Evolutionary conservation across 192 early-diverging fungal genomes (phyloP), one percentile per base, ranked within the genome.

Genomic region (Backusella westeae): DNA sequence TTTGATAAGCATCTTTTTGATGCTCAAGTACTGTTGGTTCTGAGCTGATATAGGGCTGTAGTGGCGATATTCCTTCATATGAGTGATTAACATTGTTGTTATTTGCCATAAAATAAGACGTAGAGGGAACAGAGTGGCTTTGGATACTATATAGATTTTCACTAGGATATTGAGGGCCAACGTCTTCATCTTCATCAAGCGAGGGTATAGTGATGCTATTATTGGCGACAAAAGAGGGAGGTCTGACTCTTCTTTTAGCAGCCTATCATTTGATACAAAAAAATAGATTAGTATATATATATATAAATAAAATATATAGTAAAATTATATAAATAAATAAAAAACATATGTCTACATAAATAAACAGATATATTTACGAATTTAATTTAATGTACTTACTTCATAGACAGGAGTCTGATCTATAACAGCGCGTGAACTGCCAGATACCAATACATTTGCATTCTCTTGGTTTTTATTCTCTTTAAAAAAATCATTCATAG

Each of bases 191-290:
- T 52, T 79, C 72, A 46, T 75, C 73, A 42, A 74, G 21, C 1
- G 65, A 42, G 21, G 78, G 78, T 29, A 79, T 79, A 29, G 78
- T 73, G 49, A 79, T 79, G 35, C 78, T 79, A 34, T 69, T 76
- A 15, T 39, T 34, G 34, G 39, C 70, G 1, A 71, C 17, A 19
- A 34, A 35, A 68, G 67, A 68, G 67, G 67, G 67, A 34, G 67
- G 44, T 56, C 52, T 44, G 42, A 67, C 74, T 56, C 75, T 42
- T 34, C 75, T 68, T 70, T 76, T 76, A 52, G 39, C 42, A 35
- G 38, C 8, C 68, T 69, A 35, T 63, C 56, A 39, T 21, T 68
- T 39, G 39, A 69, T 35, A 76, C 34, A 49, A 49, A 49, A 49
- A n/a, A n/a, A 49, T 49, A 49, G 46, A 49, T 49, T 49, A 49